Evolutionary conservation across 148 eudicot genomes (phyloP), one percentile per base, ranked within the genome.

Genomic region (Linanthus parryae): DNA sequence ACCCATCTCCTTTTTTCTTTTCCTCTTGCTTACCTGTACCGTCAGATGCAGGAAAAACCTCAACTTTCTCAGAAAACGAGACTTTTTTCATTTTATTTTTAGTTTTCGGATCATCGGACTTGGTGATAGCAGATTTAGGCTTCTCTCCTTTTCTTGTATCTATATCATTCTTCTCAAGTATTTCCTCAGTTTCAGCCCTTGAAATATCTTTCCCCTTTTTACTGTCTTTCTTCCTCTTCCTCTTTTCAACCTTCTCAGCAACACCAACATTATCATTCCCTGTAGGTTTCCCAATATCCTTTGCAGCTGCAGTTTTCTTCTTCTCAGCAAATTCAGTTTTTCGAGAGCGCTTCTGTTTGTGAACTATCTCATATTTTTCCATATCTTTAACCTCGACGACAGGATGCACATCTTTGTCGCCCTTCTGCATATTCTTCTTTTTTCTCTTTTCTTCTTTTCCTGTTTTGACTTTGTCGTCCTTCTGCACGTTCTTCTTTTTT

Each of bases 11-110:
- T n/a, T n/a, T n/a, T n/a, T n/a, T n/a, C n/a, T n/a, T n/a, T n/a
- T n/a, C n/a, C n/a, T n/a, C n/a, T n/a, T n/a, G n/a, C 19, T 28
- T 22, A n/a, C 17, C 7, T 5, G 35, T 11, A 31, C 11, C 35
- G 11, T 5, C 5, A 5, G 35, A 31, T 31, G 35, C n/a, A 48
- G 39, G 54, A 33, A 50, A 50, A 4, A 50, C 54, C 38, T 50
- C 39, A 39, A 29, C 22, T 7, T 50, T 37, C 17, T 10, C 25
- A 31, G 54, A 31, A 19, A 50, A 50, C 30, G 24, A 17, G 4
- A 50, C 54, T 50, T 11, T 50, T 23, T 50, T 50, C 13, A n/a
- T n/a, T 50, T 49, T 49, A 22, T 49, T 49, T 49, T 29, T 17
- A 36, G 13, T 16, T 29, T 29, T 28, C 29, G 38, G 5, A 17